A percentile compares a stretch with the other conserved stretches of the same genome.
Conservation (phyloP, 805 yeast species). For the Yarrowia hollandica region DNA sequence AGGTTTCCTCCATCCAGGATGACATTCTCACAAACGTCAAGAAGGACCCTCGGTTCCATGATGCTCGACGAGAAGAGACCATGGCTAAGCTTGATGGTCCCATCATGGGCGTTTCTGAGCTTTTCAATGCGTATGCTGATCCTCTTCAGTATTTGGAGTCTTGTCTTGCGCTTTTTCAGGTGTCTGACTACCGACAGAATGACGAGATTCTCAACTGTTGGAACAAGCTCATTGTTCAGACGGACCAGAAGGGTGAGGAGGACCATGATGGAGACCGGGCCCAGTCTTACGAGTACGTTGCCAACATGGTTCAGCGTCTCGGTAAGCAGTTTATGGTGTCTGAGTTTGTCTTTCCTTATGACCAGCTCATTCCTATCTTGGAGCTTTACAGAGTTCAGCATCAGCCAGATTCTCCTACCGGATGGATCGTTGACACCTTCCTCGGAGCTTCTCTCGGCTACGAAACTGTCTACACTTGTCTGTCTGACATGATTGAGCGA, state of each 20-base stretch:
- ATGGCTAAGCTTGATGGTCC: conserved; percentile 61
- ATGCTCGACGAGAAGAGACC: conserved; percentile 50
- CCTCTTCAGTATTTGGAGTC: conserved; percentile 85
- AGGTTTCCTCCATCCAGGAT: conserved; percentile 82
- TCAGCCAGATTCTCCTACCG: conserved; percentile 44
- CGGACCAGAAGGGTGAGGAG: conserved; percentile 39
- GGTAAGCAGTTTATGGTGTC: conserved; percentile 67
- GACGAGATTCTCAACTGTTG: conserved; percentile 83
- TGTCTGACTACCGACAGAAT: conserved; percentile 79
- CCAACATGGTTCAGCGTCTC: conserved; percentile 46
- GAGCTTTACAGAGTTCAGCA: conserved; percentile 54
- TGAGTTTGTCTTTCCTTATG: conserved; percentile 79
- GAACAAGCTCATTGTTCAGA: conserved; percentile 65
- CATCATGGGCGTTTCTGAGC: conserved; percentile 69
- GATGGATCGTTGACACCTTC: conserved; percentile 46
- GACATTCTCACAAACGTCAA: conserved; percentile 48
- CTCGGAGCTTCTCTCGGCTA: conserved; percentile 41
- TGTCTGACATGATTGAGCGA: conserved; percentile 39
- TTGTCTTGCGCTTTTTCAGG: conserved; percentile 72
- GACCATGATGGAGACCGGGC: conserved; percentile 35
- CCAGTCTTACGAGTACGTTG: conserved; percentile 44
- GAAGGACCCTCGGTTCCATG: conserved; percentile 46
- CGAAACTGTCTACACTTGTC: conserved; percentile 37
- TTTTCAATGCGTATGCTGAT: conserved; percentile 83
- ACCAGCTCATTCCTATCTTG: conserved; percentile 64